Evolutionary conservation across 2,329 filamentous ascomycete genomes (phyloP).

Genomic region (Scedosporium aurantiacum): DNA sequence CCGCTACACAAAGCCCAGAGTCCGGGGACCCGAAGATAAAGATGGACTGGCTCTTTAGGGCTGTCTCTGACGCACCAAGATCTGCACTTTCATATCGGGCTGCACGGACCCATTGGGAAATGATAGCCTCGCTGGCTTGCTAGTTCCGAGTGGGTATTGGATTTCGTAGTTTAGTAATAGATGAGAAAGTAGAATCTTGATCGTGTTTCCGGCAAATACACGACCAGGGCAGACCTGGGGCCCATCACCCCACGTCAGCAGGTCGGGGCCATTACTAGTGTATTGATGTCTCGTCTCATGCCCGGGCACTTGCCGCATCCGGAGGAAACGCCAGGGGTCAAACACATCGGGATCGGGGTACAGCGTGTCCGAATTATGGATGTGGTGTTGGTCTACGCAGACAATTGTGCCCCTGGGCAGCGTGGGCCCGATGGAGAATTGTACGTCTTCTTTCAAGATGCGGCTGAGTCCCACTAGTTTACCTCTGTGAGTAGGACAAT

Average conservation of each 20-base stretch:
- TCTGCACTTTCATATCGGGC: slow-evolving; percentile 13
- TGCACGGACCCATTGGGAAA: slow-evolving; percentile 13
- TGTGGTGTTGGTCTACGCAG: slow-evolving; percentile 13
- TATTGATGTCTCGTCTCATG: slow-evolving; percentile 13
- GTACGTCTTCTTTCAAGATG: slow-evolving; percentile 10
- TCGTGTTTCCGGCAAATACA: slow-evolving; percentile 14
- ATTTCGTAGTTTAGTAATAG: slow-evolving; percentile 16
- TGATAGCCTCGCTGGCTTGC: slow-evolving; percentile 5
- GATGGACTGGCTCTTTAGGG: not conserved
- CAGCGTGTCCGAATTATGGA: slow-evolving; percentile 11
- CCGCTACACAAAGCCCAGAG: not conserved
- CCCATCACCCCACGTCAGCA: slow-evolving; percentile 15
- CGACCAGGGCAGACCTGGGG: slow-evolving; percentile 16
- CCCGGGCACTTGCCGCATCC: slow-evolving; percentile 10
- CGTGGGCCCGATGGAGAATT: slow-evolving; percentile 14
- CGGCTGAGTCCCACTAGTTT: slow-evolving; percentile 12
- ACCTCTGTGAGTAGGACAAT: not conserved
- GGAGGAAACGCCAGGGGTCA: slow-evolving; percentile 12
- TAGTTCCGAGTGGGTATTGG: slow-evolving; percentile 3
- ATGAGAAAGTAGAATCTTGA: slow-evolving; percentile 15
- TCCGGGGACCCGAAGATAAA: too few species aligned
- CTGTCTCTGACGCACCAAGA: not conserved
- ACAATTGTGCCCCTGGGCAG: slow-evolving; percentile 14
- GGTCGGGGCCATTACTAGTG: slow-evolving; percentile 11
- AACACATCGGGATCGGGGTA: slow-evolving; percentile 14